Evolutionary conservation across 495 filamentous ascomycete species (phyloP), one percentile per base, ranked within the genome.

Genomic region (Acidomyces sp.): DNA sequence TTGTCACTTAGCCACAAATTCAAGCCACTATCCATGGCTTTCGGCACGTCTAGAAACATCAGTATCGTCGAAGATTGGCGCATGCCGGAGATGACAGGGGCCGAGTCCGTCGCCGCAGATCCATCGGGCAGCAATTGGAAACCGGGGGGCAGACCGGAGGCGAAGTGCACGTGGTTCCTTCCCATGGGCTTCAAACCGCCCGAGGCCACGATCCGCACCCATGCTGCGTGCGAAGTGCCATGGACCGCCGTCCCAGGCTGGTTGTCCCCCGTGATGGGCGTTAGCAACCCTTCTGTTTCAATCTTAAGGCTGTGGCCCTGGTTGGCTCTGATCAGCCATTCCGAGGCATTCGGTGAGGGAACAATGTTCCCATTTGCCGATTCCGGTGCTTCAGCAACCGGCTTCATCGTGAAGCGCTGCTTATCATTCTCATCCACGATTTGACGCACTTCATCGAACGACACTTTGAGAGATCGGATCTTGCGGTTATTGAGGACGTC

Each of bases 241-340:
- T 97, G 90, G 1, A 96, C 73, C 1, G 84, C 82, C 0, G 65
- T 60, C 0, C 59, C 60, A 0, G 85, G 84, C 5, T 85, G 47
- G 39, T 74, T 68, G 2, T 53, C 53, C 17, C 59, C 57, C 16
- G 62, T 78, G 48, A 95, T 58, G 10, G 77, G 75, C 13, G 66
- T 71, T 11, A 90, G 75, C 12, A 92, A 68, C 0, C 69, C 67
- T 18, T 77, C 74, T 20, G 72, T 71, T 17, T 79, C 75, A 30
- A 97, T 61, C 34, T 65, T 67, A 57, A 86, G 73, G 51, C 66
- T 72, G 64, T 95, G 90, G 34, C 90, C 90, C 63, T 97, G 90
- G 46, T 83, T 90, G 1, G 90, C 90, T 54, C 90, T 86, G 65
- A 97, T 93, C 11, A 93, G 65, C 66, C 74, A 96, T 55, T 82